Conservation (phyloP, 1,139 yeast genomes). For the Pichia sp. region DNA sequence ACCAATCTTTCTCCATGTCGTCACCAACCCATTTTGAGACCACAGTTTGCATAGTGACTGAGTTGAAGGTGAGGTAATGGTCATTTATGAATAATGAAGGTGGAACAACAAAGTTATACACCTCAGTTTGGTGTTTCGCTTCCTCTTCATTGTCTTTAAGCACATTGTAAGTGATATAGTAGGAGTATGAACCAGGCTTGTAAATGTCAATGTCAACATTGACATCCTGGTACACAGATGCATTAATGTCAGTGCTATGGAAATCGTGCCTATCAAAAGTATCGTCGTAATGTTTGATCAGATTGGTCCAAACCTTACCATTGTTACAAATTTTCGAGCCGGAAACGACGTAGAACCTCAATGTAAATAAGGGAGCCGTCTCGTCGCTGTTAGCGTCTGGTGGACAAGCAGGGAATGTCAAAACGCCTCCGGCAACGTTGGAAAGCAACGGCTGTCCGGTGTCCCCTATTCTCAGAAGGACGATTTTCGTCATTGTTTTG, state of each 20-base stretch:
- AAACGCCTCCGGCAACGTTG: slow-evolving; percentile 44
- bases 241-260: slow-evolving; percentile 38
- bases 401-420: slow-evolving; percentile 56
- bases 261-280: slow-evolving; percentile 52
- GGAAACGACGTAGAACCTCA: slow-evolving; percentile 64
- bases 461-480: slow-evolving; percentile 47
- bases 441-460: slow-evolving; percentile 48
- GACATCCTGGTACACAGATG: slow-evolving; percentile 54
- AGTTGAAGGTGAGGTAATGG: slow-evolving; percentile 59
- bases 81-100: slow-evolving; percentile 60
- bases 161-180: slow-evolving; percentile 45
- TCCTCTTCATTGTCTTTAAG: too few species aligned
- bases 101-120: slow-evolving; percentile 72
- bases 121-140: slow-evolving; percentile 38
- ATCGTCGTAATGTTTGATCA: slow-evolving; percentile 40
- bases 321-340: slow-evolving; percentile 65
- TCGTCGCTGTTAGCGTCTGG: slow-evolving; percentile 32
- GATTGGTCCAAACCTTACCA: slow-evolving; percentile 68
- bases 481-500: slow-evolving; percentile 23
- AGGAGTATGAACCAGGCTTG: slow-evolving; percentile 77
- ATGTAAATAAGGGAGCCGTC: slow-evolving; percentile 43
- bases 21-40: slow-evolving; percentile 91
- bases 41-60: slow-evolving; percentile 79
- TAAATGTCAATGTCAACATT: slow-evolving; percentile 53
- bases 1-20: slow-evolving; percentile 48